These are phyloP conservation scores for Triticum aestivum DNA, from an alignment of 176 grass and related monocot genomes.

Conservation along the genomic window IWGSC_CS_RefSeq_v2.1 NC_057800.1:33735537-33736036, in stretches of 20 bases:
- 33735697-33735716: conserved; percentile 79
- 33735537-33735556: neutral
- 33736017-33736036: neutral
- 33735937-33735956: neutral
- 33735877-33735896: conserved; percentile 86
- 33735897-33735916: conserved; percentile 72
- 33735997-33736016: neutral
- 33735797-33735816: conserved; percentile 62
- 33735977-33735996: conserved; percentile 5
- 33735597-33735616: conserved; percentile 94
- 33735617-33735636: conserved; percentile 96
- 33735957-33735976: neutral
- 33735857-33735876: conserved; percentile 80
- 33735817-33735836: conserved; percentile 93
- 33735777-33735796: neutral
- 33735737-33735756: conserved; percentile 31
- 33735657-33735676: conserved; percentile 92
- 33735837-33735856: conserved; percentile 93
- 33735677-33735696: conserved; percentile 92
- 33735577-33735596: conserved; percentile 94
- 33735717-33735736: conserved; percentile 82
- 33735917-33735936: neutral
- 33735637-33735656: conserved; percentile 91
- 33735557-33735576: conserved; percentile 10
- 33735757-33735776: neutral